Conservation (phyloP, 495 filamentous ascomycete genomes). For the Poronia punctata region DNA sequence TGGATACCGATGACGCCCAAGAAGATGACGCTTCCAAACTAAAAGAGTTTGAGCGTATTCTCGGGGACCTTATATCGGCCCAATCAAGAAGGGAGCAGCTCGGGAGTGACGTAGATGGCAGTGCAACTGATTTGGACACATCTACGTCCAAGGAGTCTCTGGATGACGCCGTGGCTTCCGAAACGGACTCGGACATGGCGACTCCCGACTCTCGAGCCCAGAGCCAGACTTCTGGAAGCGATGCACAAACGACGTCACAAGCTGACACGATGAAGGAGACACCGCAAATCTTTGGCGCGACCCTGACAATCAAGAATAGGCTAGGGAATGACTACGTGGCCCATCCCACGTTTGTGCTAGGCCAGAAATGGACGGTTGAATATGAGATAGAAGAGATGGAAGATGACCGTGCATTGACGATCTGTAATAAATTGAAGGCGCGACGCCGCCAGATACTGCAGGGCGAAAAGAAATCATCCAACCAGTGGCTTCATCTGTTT, state of each 20-base stretch:
- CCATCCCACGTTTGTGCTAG: conserved; percentile 47
- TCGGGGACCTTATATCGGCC: conserved; percentile 31
- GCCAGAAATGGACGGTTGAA: conserved; percentile 58
- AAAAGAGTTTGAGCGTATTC: conserved; percentile 32
- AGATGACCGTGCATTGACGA: conserved; percentile 25
- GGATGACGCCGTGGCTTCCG: neutral
- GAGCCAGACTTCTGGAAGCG: neutral
- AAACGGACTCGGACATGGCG: conserved; percentile 2
- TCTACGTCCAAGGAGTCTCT: conserved; percentile 1
- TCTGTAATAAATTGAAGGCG: conserved; percentile 44
- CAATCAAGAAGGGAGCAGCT: conserved; percentile 21
- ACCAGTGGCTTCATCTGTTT: conserved; percentile 34
- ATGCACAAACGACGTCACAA: conserved; percentile 4
- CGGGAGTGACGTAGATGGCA: conserved; percentile 14
- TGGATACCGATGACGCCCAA: conserved; percentile 7
- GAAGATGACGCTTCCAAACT: conserved; percentile 28
- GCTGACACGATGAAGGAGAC: conserved; percentile 4
- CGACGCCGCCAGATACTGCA: conserved; percentile 42
- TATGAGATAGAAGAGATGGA: conserved; percentile 60
- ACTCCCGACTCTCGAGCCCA: neutral
- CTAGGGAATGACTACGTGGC: conserved; percentile 59
- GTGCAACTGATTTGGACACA: neutral
- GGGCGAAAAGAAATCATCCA: conserved; percentile 26
- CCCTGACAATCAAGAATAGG: conserved; percentile 61
- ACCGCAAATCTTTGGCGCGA: conserved; percentile 52